A percentile compares a stretch with the other conserved stretches of the same genome.
Evolutionary conservation across 345 rosid genomes (phyloP).

Genomic region (Tarenaya hassleriana): DNA sequence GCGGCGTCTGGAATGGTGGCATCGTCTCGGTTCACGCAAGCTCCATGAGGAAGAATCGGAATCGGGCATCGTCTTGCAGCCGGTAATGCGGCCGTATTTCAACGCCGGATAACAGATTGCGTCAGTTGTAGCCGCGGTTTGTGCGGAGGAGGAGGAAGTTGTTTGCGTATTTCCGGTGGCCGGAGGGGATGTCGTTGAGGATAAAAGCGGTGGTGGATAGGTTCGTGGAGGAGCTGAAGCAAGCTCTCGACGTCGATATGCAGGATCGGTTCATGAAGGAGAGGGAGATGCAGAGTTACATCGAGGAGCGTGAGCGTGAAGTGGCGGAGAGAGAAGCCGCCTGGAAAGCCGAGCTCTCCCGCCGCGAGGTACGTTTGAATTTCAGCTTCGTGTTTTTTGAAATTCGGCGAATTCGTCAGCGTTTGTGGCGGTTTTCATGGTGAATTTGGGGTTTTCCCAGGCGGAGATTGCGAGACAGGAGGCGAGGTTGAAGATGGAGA

Average conservation of each 20-base stretch:
- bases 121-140: not conserved
- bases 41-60: slow-evolving; percentile 19
- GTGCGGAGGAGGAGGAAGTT: slow-evolving; percentile 1
- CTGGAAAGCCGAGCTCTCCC: slow-evolving; percentile 98
- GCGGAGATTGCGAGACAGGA: slow-evolving; percentile 89
- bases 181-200: slow-evolving; percentile 62
- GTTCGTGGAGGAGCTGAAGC: slow-evolving; percentile 93
- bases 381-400: not conserved
- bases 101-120: not conserved
- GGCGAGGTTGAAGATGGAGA: slow-evolving; percentile 91
- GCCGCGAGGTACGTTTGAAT: slow-evolving; percentile 52
- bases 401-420: not conserved
- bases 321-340: slow-evolving; percentile 97
- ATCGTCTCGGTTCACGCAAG: slow-evolving; percentile 22
- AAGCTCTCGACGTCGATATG: slow-evolving; percentile 89
- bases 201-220: slow-evolving; percentile 89
- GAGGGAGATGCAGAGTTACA: slow-evolving; percentile 98
- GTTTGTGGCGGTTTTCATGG: too few species aligned
- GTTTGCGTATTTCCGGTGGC: not conserved
- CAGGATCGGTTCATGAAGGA: slow-evolving; percentile 97
- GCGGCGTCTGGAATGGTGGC: too few species aligned
- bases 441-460: not conserved
- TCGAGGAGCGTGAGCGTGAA: slow-evolving; percentile 94
- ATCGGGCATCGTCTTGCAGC: slow-evolving; percentile 8
- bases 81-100: slow-evolving; percentile 10